Percentiles rank a stretch among this genome's conserved stretches.
phyloP scores from a whole-genome alignment of 2,329 filamentous ascomycete species.

The Ascochyta clinopodiicola region DNA sequence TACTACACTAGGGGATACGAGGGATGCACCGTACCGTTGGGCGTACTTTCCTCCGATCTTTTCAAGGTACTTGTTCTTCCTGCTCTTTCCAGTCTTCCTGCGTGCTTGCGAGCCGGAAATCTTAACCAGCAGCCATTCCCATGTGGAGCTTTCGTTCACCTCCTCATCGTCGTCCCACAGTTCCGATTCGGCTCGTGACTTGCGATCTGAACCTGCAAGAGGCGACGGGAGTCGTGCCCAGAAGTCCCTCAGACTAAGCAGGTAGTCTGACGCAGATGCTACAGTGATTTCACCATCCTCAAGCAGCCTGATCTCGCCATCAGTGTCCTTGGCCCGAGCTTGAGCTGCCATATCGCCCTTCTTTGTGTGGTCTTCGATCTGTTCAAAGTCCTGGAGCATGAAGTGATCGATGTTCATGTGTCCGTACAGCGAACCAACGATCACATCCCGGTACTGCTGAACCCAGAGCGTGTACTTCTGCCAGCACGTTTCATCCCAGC shows the following conservation, averaged over 20 bases:
- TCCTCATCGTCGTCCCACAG: slow-evolving; percentile 23
- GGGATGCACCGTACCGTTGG: slow-evolving; percentile 81
- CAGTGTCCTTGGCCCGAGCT: slow-evolving; percentile 45
- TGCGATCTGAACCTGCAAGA: slow-evolving; percentile 28
- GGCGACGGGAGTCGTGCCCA: slow-evolving; percentile 76
- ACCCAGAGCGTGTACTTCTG: slow-evolving; percentile 95
- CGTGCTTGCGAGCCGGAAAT: slow-evolving; percentile 22
- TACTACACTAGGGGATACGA: slow-evolving; percentile 86
- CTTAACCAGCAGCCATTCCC: slow-evolving; percentile 27
- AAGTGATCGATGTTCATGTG: slow-evolving; percentile 99
- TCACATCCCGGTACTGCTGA: slow-evolving; percentile 86
- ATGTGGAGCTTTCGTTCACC: slow-evolving; percentile 26
- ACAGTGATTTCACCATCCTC: slow-evolving; percentile 63
- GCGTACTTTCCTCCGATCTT: slow-evolving; percentile 81
- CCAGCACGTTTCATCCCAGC: slow-evolving; percentile 98
- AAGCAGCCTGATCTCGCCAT: slow-evolving; percentile 47
- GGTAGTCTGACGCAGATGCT: slow-evolving; percentile 76
- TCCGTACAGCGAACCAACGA: slow-evolving; percentile 80
- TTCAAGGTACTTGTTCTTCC: slow-evolving; percentile 66
- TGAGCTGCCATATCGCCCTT: slow-evolving; percentile 49
- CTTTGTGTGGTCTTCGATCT: slow-evolving; percentile 68
- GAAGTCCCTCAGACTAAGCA: slow-evolving; percentile 75
- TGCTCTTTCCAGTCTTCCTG: slow-evolving; percentile 33
- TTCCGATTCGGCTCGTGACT: slow-evolving; percentile 4
- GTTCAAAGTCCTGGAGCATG: slow-evolving; percentile 82